Base-by-base conservation (phyloP, 2,329 filamentous ascomycete species). In the Fusarium devonianum region DNA sequence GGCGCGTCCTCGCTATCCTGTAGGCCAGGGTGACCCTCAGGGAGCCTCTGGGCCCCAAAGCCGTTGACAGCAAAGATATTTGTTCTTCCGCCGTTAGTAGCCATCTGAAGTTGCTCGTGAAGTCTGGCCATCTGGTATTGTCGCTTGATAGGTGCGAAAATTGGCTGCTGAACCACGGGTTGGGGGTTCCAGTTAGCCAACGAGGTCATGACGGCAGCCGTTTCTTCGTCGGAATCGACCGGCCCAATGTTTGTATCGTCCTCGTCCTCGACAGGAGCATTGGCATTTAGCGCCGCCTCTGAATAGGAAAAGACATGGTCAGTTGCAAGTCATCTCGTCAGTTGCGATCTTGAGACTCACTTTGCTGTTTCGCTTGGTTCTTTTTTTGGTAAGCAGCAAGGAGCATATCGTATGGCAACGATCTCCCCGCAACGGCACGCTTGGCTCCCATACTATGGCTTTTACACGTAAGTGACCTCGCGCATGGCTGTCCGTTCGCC, bases 301-400 rank as follows among this genome's bases (percentile, higher is more conserved):
- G 41, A 25, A 37, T 17, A 33, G 21, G 23, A 26, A 16, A 16
- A 61, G 61, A n/a, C n/a, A n/a, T 39, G 23, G 37, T 36, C 7
- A 32, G 65, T 62, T 21, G 23, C 52, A 17, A 50, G 50, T 35
- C 18, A 25, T 38, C n/a, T 18, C 4, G n/a, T 32, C n/a, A 11
- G 14, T 5, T 22, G 26, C 17, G 14, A 9, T 5, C 17, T 28
- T 12, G 43, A 28, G 32, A 81, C 87, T 75, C 79, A 92, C 90
- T 96, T 73, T 97, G 94, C 75, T 96, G 90, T 68, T 96, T 96
- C 16, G 94, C 94, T 72, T 97, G 94, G 66, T 99, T 99, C 79
- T 97, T 97, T 81, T 97, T 97, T 71, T 94, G 90, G 67, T 94
- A 94, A 7, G 88, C 87, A 11, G 89, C 86, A 26, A 97, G 80